Evolutionary conservation across 352 stramenopile species (phyloP), one percentile per base, ranked within the genome.

Genomic region (Pythium volutum): DNA sequence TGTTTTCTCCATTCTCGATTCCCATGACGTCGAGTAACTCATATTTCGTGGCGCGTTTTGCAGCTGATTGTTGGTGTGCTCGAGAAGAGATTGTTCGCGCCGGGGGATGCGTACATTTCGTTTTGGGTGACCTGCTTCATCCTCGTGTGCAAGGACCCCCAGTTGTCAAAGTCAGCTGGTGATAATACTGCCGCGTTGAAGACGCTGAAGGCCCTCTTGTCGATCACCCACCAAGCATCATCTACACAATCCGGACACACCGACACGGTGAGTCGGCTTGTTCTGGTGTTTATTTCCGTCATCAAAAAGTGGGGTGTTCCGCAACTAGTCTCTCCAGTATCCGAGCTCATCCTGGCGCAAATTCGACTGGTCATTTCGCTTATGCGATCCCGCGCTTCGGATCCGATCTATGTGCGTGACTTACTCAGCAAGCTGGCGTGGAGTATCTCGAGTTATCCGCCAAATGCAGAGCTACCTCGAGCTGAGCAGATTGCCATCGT

Each of bases 101-200:
- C 31, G 14, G 10, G 31, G 18, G 25, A 52, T 27, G 23, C 48
- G 4, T 33, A 4, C 15, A 49, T 58, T 1, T 50, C 43, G 11
- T 66, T 57, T 46, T 71, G 64, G 64, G 42, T 34, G 27, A 61
- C 64, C 11, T 71, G 64, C 34, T 71, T 66, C 39, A 60, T 71
- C 53, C 29, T 71, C 15, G 57, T 56, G 0, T 64, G 64, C 25
- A 62, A 59, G 20, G 15, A 62, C 48, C 43, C 38, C 4, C 43
- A 41, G 15, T 42, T 63, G 18, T 39, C 56, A 9, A 16, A 22
- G 15, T 18, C 46, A 9, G 4, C 46, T 5, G 22, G 42, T 20
- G 48, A 64, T 26, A 25, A 16, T 31, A 16, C 9, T 23, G 34
- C 31, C 2, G 14, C 49, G 4, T 41, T 11, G 20, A 46, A 43